These are phyloP conservation scores for Eragrostis curvula DNA, from an alignment of 176 grass and related monocot species.

Conservation along the genomic window DNA sequence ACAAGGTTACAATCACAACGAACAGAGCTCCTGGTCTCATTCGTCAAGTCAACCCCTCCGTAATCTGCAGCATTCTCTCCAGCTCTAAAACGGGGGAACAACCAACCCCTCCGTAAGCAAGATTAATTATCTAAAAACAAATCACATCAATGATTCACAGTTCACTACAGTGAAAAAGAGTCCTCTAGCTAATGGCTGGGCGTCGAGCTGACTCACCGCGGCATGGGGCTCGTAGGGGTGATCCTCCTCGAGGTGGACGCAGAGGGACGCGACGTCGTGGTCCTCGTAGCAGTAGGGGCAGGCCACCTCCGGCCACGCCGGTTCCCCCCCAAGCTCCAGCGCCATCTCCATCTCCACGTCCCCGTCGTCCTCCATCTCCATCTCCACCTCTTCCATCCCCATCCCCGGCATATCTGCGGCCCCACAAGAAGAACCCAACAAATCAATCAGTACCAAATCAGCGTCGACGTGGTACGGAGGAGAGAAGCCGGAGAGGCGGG, in stretches of 20 bases:
- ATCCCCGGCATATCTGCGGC: conserved; percentile 56
- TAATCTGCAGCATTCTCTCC: conserved; percentile 26
- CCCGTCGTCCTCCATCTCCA: conserved; percentile 53
- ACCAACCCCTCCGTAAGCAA: too few species aligned
- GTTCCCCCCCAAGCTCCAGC: conserved; percentile 61
- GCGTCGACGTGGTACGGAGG: not conserved
- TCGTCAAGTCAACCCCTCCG: conserved; percentile 10
- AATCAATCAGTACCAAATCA: conserved; percentile 7
- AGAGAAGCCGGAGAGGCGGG: not conserved
- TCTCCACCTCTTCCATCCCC: conserved; percentile 73
- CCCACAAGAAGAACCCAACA: not conserved
- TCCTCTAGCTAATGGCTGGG: not conserved
- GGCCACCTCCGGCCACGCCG: conserved; percentile 67
- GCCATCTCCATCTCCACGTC: conserved; percentile 53
- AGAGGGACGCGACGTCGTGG: conserved; percentile 86
- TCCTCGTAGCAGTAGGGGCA: conserved; percentile 99
- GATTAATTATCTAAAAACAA: too few species aligned
- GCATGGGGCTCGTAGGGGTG: conserved; percentile 82
- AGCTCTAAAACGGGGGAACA: conserved; percentile 19
- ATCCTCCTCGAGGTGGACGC: conserved; percentile 89
- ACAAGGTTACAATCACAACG: not conserved
- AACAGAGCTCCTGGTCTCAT: not conserved
- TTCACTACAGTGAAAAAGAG: not conserved
- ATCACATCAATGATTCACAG: not conserved
- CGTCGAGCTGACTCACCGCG: conserved; percentile 54